phyloP scores from a whole-genome alignment of 148 eudicot species.

The Vaccinium darrowii region DNA sequence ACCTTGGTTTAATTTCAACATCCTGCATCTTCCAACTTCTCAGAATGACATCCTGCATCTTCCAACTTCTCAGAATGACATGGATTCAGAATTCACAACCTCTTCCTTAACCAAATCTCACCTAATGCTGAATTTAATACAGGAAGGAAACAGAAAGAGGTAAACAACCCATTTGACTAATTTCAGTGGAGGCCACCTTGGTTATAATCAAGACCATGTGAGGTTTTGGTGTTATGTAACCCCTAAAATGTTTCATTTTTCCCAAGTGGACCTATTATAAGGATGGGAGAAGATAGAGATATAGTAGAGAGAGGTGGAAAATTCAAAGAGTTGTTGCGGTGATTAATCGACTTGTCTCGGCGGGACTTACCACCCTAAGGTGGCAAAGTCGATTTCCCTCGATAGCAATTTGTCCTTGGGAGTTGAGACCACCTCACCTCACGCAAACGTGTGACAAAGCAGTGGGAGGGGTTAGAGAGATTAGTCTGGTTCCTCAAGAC shows the following conservation, averaged over 20 bases:
- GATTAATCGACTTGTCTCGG: too few species aligned
- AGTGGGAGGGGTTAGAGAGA: too few species aligned
- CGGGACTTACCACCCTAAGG: too few species aligned
- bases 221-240: slow-evolving; percentile 27
- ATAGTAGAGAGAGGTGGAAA: not conserved
- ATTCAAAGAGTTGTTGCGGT: too few species aligned
- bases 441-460: too few species aligned
- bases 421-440: too few species aligned
- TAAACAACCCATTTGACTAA: slow-evolving; percentile 34
- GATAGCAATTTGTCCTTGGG: too few species aligned
- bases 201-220: slow-evolving; percentile 33
- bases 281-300: not conserved
- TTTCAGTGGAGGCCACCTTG: slow-evolving; percentile 25
- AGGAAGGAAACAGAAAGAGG: slow-evolving; percentile 42
- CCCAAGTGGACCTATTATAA: slow-evolving; percentile 2
- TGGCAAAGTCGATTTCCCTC: too few species aligned
- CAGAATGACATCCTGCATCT: too few species aligned
- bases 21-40: not conserved
- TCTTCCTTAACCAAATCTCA: slow-evolving; percentile 55
- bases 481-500: too few species aligned
- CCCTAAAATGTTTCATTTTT: slow-evolving; percentile 8
- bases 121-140: slow-evolving; percentile 56
- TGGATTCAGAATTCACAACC: slow-evolving; percentile 23
- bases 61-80: slow-evolving; percentile 23
- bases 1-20: not conserved